A percentile compares a stretch with the other conserved stretches of the same genome.
Evolutionary conservation across 441 rosid genomes (phyloP).

Genomic region (Croton laevigatus): DNA sequence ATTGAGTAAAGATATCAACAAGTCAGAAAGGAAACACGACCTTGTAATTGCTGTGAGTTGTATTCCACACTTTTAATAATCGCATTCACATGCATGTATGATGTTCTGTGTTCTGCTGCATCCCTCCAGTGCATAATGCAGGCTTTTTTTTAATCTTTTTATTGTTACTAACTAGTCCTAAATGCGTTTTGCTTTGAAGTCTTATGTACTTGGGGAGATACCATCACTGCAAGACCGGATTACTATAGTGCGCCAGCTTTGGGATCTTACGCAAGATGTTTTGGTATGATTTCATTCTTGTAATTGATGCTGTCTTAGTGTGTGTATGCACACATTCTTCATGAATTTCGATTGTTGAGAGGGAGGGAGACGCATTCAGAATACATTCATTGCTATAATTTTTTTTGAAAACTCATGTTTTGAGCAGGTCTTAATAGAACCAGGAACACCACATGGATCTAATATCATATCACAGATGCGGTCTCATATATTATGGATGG

Average conservation of each 20-base stretch:
- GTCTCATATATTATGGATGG: slow-evolving; percentile 96
- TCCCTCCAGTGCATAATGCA: neutral
- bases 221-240: slow-evolving; percentile 84
- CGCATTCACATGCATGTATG: neutral
- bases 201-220: slow-evolving; percentile 96
- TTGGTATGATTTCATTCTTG: slow-evolving; percentile 48
- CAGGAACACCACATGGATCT: slow-evolving; percentile 95
- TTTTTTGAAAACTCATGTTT: slow-evolving; percentile 16
- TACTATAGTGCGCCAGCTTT: slow-evolving; percentile 86
- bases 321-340: neutral
- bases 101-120: neutral
- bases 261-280: slow-evolving; percentile 92
- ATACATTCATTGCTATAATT: neutral
- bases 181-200: slow-evolving; percentile 38
- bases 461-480: slow-evolving; percentile 90
- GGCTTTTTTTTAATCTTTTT: neutral
- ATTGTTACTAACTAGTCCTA: slow-evolving; percentile 28
- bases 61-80: slow-evolving; percentile 15
- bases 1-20: slow-evolving; percentile 48
- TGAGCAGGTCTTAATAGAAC: slow-evolving; percentile 81
- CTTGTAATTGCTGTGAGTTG: slow-evolving; percentile 93
- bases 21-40: slow-evolving; percentile 72
- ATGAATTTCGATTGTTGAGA: neutral
- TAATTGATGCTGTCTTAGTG: slow-evolving; percentile 1
- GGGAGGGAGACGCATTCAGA: neutral